These are phyloP conservation scores for Ceratobasidium sp. DNA, from an alignment of 1,284 basidiomycete species.

Conservation along the genomic window DNA sequence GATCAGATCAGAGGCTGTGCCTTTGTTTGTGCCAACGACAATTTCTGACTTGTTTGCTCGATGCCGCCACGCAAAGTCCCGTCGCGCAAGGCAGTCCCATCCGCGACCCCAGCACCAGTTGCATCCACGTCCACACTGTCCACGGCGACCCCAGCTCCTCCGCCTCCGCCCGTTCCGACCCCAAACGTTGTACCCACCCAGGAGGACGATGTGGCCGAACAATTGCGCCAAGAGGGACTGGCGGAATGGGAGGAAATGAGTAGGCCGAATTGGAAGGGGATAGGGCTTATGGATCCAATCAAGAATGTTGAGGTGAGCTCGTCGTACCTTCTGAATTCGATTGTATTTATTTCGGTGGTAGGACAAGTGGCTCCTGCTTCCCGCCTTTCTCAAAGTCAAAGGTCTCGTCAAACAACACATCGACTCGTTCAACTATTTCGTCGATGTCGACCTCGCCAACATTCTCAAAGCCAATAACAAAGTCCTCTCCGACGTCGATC, in stretches of 20 bases:
- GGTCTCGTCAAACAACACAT: constrained; percentile 99
- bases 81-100: constrained; percentile 38
- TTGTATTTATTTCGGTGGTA: constrained; percentile 56
- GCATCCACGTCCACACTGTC: constrained; percentile 14
- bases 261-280: constrained; percentile 73
- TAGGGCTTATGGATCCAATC: constrained; percentile 81
- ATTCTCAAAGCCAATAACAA: constrained; percentile 95
- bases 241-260: constrained; percentile 73
- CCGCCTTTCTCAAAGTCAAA: constrained; percentile 95
- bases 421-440: constrained; percentile 99
- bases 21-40: neutral
- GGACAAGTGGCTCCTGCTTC: constrained; percentile 98
- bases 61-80: constrained; percentile 46
- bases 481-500: constrained; percentile 96
- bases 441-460: constrained; percentile 96
- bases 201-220: constrained; percentile 34
- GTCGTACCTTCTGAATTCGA: neutral
- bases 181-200: neutral
- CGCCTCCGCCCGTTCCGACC: neutral
- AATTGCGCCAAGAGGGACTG: constrained; percentile 57
- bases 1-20: neutral
- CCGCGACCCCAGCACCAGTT: constrained; percentile 8
- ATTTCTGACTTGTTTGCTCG: constrained; percentile 8
- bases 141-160: neutral
- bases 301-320: constrained; percentile 79